Evolutionary conservation across 2,329 filamentous ascomycete genomes (phyloP).

Genomic region (Talaromyces rugulosus): DNA sequence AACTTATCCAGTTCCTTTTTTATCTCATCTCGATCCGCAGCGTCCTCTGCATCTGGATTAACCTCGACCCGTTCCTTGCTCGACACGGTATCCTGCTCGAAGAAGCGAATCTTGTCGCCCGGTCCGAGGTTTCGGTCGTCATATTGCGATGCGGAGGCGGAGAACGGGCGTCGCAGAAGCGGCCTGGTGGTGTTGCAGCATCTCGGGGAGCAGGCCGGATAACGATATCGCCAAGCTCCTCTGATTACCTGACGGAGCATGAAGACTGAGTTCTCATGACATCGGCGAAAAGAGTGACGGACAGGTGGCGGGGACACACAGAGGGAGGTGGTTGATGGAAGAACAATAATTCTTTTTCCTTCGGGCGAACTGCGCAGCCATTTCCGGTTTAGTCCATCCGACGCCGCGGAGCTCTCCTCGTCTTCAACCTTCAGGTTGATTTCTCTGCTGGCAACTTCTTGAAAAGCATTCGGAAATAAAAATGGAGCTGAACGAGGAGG

Average conservation of each 20-base stretch:
- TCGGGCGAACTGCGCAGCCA: conserved; percentile 2
- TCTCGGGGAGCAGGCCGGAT: conserved; percentile 31
- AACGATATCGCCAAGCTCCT: conserved; percentile 42
- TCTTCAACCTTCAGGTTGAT: background rate
- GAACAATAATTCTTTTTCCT: background rate
- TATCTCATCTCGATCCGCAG: conserved; percentile 33
- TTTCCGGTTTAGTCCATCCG: conserved; percentile 10
- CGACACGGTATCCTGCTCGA: conserved; percentile 36
- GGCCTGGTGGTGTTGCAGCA: conserved; percentile 23
- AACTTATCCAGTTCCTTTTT: conserved; percentile 36
- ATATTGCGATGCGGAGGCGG: conserved; percentile 23
- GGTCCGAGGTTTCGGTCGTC: conserved; percentile 30
- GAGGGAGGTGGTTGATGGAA: background rate
- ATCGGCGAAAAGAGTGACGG: conserved; percentile 18
- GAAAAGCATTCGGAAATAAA: background rate
- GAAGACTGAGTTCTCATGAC: conserved; percentile 29
- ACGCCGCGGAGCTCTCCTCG: conserved; percentile 11
- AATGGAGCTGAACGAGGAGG: conserved; percentile 5
- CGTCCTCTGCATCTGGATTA: conserved; percentile 37
- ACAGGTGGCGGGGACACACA: background rate
- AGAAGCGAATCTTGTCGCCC: conserved; percentile 41
- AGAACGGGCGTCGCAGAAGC: conserved; percentile 27
- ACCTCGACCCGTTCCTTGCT: conserved; percentile 34
- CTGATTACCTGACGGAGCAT: conserved; percentile 43
- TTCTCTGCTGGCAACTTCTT: background rate